Base-by-base conservation (phyloP, 805 yeast genomes). In the Metschnikowia aberdeeniae region DNA sequence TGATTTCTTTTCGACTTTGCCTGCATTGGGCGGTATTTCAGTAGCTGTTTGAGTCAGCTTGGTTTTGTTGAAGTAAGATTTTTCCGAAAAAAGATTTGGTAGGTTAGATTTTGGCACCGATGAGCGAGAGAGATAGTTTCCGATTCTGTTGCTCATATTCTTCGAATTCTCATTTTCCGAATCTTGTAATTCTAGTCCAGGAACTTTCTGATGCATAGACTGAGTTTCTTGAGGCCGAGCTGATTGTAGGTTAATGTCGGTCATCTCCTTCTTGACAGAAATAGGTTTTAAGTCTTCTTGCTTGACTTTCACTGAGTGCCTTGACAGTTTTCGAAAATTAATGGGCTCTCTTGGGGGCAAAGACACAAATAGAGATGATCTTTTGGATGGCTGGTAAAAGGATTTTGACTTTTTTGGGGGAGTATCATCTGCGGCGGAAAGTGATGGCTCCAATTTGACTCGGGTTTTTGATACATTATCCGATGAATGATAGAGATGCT, bases 261-360 rank as follows among this genome's bases (percentile, higher is more conserved):
- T 9, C 4, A 28, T 12, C 22, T 37, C 40, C 14, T 37, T 30
- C 27, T 37, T 37, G 28, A 37, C 40, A 9, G 34, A 12, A 19
- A 37, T 12, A 19, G 34, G 22, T n/a, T 17, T 13, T 12, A 37
- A 28, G 13, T 35, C 34, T 20, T 44, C 47, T 28, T 24, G 36
- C 28, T 44, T 44, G 10, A 44, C 39, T 26, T 45, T 46, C 22
- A 54, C 54, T 37, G 49, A 54, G 13, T 53, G 51, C 33, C 58
- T 44, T 10, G 31, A 34, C 43, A 34, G 36, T 5, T 28, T 38
- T 12, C 40, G 44, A n/a, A 34, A 43, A 12, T 62, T 54, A 14
- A 69, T 58, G 4, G 75, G 75, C 34, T 67, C 72, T 36, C 71
- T 52, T 6, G 69, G 55, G 1, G 75, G 75, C 14, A 70, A 49